Conservation (phyloP, 257 asterid genomes). For the Fraxinus cuspidata region DNA sequence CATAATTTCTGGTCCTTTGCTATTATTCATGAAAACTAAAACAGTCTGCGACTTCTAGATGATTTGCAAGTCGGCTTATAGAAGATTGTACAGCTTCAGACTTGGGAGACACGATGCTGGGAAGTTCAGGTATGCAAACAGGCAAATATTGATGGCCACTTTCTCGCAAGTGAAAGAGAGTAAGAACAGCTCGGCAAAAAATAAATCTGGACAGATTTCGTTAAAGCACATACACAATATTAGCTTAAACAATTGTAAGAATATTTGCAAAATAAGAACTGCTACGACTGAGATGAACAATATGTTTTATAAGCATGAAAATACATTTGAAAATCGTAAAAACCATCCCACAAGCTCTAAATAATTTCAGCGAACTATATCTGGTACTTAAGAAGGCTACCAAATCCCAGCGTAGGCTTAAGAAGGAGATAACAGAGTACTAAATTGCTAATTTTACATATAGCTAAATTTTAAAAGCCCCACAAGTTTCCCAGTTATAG, state of each 20-base stretch:
- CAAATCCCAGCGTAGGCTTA: background rate
- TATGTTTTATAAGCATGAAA: background rate
- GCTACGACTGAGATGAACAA: background rate
- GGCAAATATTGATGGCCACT: slow-evolving; percentile 57
- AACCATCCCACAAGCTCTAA: background rate
- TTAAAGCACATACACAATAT: slow-evolving; percentile 18
- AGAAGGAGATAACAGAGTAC: background rate
- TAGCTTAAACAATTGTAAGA: background rate
- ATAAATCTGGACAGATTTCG: slow-evolving; percentile 62
- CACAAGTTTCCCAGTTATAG: slow-evolving; percentile 5
- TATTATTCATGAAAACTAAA: slow-evolving; percentile 44
- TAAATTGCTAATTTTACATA: background rate
- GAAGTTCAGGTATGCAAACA: slow-evolving; percentile 83
- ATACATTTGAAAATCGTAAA: background rate
- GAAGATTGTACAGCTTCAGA: slow-evolving; percentile 67
- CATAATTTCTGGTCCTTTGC: slow-evolving; percentile 22
- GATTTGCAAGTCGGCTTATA: slow-evolving; percentile 59
- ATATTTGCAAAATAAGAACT: background rate
- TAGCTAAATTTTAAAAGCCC: background rate
- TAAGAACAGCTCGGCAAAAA: slow-evolving; percentile 84
- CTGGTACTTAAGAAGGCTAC: background rate
- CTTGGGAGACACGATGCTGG: slow-evolving; percentile 53
- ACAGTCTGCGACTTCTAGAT: slow-evolving; percentile 62
- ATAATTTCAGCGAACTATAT: background rate
- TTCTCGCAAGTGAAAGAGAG: slow-evolving; percentile 56